Evolutionary conservation across 768 basidiomycete genomes (phyloP), one percentile per base, ranked within the genome.

Genomic region (Rhizopogon salebrosus): DNA sequence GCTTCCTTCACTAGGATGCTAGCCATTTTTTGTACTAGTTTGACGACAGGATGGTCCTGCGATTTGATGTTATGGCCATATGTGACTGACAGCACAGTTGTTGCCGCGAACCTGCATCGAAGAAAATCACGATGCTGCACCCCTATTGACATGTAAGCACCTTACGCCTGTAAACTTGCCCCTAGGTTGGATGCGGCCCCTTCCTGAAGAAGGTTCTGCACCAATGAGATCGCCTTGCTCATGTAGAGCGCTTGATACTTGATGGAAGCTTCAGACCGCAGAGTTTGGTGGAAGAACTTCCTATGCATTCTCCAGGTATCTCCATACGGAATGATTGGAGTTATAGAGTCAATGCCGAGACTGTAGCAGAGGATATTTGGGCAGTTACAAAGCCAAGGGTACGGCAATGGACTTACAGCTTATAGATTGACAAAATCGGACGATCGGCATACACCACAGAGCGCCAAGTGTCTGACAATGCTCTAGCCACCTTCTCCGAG

Each of bases 241-340:
- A n/a, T n/a, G n/a, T n/a, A n/a, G n/a, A n/a, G n/a, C n/a, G n/a
- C n/a, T n/a, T n/a, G n/a, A n/a, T n/a, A n/a, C n/a, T n/a, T n/a
- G n/a, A n/a, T n/a, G n/a, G n/a, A n/a, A n/a, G n/a, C n/a, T n/a
- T n/a, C n/a, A n/a, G n/a, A n/a, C n/a, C n/a, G n/a, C n/a, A n/a
- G n/a, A n/a, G n/a, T n/a, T n/a, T n/a, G n/a, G n/a, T n/a, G n/a
- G n/a, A n/a, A n/a, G n/a, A n/a, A n/a, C n/a, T n/a, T n/a, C n/a
- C n/a, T n/a, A n/a, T n/a, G n/a, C n/a, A n/a, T n/a, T n/a, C n/a
- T n/a, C n/a, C n/a, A n/a, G n/a, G n/a, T n/a, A n/a, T n/a, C 52
- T 10, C 60, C 60, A 37, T 61, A 61, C 16, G 41, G 41, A 35
- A 60, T 27, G 38, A 57, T 20, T 5, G 18, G n/a, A 6, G 56